Base-by-base conservation (phyloP, 345 rosid genomes). In the Ailanthus altissimus region DNA sequence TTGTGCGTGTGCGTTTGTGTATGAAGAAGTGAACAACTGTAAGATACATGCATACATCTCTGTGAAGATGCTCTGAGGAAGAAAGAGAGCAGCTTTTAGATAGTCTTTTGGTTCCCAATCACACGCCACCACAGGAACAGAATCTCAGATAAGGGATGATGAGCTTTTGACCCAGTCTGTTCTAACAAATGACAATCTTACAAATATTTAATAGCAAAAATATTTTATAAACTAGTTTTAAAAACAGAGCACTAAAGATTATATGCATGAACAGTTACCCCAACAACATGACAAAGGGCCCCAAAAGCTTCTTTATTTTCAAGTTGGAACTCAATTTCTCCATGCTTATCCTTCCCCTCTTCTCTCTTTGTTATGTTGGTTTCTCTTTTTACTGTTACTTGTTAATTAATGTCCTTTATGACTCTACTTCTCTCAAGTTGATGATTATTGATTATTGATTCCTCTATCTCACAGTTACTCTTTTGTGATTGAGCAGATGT, bases 41-140 rank as follows among this genome's bases (percentile, higher is more conserved):
- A 63, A 63, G 25, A 26, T 50, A 57, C 42, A 58, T 81, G 75
- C 84, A 70, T 81, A 45, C 81, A 84, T 70, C 56, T 78, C 62
- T 84, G 84, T 59, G 88, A 85, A 85, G 85, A 83, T 88, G 88
- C 89, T 75, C 77, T 84, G 84, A 72, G 77, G 63, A 75, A 75
- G 81, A 86, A 84, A 85, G 84, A 54, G 20, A n/a, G 25, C 80
- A 83, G 90, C 89, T 88, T 88, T 82, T 54, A 40, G 80, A 77
- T 77, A 49, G 77, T 83, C 86, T 77, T 85, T 79, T 76, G 83
- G 91, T 59, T 84, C 83, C 89, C 88, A 85, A 80, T 82, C 89
- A 83, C 81, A 81, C 68, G 66, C 89, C 89, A 83, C 91, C 87
- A 86, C 87, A 83, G 57, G 90, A 82, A 73, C 88, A 89, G 90